Conservation (phyloP, 768 basidiomycete species). For the Russula sp. region DNA sequence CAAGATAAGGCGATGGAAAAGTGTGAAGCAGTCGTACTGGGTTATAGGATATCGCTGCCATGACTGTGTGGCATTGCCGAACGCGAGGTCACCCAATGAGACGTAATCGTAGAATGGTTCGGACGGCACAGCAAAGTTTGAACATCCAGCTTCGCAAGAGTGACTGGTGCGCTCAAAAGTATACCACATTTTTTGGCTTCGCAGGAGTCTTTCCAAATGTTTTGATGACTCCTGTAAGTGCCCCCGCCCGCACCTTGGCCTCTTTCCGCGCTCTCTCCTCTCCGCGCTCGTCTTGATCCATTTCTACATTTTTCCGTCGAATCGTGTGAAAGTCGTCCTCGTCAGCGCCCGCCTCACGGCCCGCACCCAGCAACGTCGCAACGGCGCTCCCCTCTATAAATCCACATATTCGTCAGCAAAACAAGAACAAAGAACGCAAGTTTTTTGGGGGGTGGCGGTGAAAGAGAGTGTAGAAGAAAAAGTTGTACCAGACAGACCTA, state of each 20-base stretch:
- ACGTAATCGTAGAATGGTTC: neutral
- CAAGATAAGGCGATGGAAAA: neutral
- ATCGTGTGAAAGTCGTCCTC: slow-evolving; percentile 92
- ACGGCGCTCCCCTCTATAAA: slow-evolving; percentile 33
- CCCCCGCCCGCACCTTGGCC: slow-evolving; percentile 39
- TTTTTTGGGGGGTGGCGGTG: neutral
- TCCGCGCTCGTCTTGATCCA: slow-evolving; percentile 52
- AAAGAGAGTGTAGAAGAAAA: neutral
- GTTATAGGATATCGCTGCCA: no score
- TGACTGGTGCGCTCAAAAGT: slow-evolving; percentile 31
- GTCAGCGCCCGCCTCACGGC: slow-evolving; percentile 66
- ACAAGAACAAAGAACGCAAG: neutral
- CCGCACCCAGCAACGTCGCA: slow-evolving; percentile 39
- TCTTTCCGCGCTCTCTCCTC: slow-evolving; percentile 37
- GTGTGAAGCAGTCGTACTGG: neutral
- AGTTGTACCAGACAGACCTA: slow-evolving; percentile 21
- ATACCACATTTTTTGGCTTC: slow-evolving; percentile 40
- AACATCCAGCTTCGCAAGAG: neutral
- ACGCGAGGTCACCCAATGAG: neutral
- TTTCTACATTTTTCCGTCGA: slow-evolving; percentile 53
- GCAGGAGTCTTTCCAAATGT: slow-evolving; percentile 14
- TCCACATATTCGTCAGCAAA: neutral
- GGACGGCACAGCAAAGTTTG: no score
- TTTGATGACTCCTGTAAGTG: slow-evolving; percentile 35
- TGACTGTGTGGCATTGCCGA: neutral